Evolutionary conservation across 1,139 yeast species (phyloP).

Genomic region (Magnusiomyces tetraspermus): DNA sequence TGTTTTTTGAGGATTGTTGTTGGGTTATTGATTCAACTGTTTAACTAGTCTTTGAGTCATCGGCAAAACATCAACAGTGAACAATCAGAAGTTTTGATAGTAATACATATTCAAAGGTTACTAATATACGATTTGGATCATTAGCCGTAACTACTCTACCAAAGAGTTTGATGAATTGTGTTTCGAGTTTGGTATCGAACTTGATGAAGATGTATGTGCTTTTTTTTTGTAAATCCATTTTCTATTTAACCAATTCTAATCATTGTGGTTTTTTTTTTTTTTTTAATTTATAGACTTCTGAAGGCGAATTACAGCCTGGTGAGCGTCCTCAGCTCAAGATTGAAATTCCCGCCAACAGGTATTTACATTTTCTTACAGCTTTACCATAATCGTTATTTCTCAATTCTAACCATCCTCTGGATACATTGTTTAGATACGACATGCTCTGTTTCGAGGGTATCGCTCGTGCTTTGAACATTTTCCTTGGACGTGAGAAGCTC

Average conservation of each 20-base stretch:
- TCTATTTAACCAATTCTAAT: not conserved
- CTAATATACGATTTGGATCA: not conserved
- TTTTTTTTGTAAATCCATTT: not conserved
- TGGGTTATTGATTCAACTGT: not conserved
- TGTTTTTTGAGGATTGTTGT: not conserved
- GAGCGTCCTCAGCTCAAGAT: conserved; percentile 96
- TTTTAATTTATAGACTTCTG: conserved; percentile 29
- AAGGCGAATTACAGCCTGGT: conserved; percentile 46
- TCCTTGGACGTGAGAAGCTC: conserved; percentile 55
- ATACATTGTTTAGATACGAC: conserved; percentile 62
- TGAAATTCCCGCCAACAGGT: conserved; percentile 84
- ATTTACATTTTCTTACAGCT: not conserved
- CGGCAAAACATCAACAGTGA: no score
- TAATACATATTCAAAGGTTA: not conserved
- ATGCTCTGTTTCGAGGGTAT: conserved; percentile 98
- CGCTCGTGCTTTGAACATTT: conserved; percentile 88
- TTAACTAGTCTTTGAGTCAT: no score
- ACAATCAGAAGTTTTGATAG: no score
- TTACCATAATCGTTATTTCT: conserved; percentile 2
- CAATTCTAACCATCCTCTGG: not conserved
- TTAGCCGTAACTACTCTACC: conserved; percentile 62
- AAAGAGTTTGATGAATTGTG: conserved; percentile 95
- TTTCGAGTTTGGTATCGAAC: conserved; percentile 93
- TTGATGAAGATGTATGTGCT: conserved; percentile 66
- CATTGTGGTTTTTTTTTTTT: not conserved